A percentile compares a stretch with the other conserved stretches of the same genome.
Conservation (phyloP, 2,329 filamentous ascomycete species). For the Sarocladium brachiariae region DNA sequence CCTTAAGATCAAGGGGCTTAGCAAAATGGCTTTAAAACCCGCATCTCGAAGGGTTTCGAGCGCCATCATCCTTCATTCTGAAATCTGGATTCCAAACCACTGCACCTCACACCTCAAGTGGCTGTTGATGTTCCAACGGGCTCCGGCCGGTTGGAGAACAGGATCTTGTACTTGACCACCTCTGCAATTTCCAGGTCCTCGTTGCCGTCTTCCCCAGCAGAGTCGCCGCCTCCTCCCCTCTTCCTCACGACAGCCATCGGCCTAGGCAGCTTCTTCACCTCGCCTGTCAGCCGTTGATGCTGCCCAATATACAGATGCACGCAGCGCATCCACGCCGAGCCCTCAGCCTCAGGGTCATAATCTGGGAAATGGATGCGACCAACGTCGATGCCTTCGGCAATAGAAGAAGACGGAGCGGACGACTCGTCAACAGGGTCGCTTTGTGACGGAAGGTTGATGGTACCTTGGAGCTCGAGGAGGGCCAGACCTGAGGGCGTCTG, state of each 20-base stretch:
- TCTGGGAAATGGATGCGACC: conserved; percentile 75
- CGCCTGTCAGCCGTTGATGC: conserved; percentile 82
- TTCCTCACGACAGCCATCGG: conserved; percentile 73
- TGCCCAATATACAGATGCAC: conserved; percentile 84
- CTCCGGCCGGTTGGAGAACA: conserved; percentile 80
- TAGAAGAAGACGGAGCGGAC: background rate
- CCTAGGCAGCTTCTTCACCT: conserved; percentile 78
- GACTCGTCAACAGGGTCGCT: conserved; percentile 15
- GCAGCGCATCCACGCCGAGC: conserved; percentile 79
- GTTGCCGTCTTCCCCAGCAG: conserved; percentile 24
- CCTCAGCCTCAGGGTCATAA: conserved; percentile 42
- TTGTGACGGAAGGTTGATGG: conserved; percentile 63
- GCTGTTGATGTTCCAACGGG: conserved; percentile 72
- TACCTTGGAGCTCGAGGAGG: conserved; percentile 87
- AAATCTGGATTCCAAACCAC: too few species aligned
- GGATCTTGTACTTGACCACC: conserved; percentile 77
- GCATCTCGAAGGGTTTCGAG: too few species aligned
- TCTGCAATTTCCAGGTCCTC: conserved; percentile 75
- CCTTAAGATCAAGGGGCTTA: too few species aligned
- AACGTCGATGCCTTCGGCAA: conserved; percentile 34
- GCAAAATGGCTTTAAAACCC: too few species aligned
- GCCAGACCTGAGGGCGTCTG: conserved; percentile 86
- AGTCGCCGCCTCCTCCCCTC: conserved; percentile 22
- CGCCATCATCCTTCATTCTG: too few species aligned
- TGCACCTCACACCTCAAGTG: too few species aligned